These are phyloP conservation scores for Ceratonia siliqua DNA, from an alignment of 306 rosid genomes.

Conservation along the genomic window DNA sequence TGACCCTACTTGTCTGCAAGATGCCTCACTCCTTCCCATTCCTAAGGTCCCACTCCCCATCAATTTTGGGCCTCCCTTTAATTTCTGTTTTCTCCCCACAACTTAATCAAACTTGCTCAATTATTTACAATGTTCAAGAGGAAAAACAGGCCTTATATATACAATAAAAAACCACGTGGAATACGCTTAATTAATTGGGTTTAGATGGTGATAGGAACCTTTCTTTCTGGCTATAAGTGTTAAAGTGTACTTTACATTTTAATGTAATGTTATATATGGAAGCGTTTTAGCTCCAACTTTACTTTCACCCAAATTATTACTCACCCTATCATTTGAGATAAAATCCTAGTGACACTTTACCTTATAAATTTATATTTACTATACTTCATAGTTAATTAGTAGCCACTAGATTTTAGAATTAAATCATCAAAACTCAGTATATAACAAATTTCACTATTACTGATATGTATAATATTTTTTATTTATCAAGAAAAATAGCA, in stretches of 20 bases:
- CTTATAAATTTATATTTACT: background rate
- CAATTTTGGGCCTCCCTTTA: slow-evolving; percentile 15
- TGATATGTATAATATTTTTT: too few species aligned
- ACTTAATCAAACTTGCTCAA: too few species aligned
- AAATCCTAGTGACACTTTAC: background rate
- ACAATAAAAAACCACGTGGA: too few species aligned
- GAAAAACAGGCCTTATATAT: too few species aligned
- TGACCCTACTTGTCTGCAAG: slow-evolving; percentile 59
- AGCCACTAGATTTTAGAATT: background rate
- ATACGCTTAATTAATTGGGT: too few species aligned
- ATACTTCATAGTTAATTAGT: background rate
- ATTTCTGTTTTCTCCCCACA: slow-evolving; percentile 19
- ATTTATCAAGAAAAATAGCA: too few species aligned
- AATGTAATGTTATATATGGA: too few species aligned
- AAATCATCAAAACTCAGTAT: background rate
- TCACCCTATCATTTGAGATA: slow-evolving; percentile 7
- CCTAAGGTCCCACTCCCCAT: slow-evolving; percentile 49
- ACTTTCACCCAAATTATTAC: background rate
- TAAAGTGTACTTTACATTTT: too few species aligned
- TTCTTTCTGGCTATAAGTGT: too few species aligned
- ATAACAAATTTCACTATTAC: background rate
- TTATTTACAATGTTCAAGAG: too few species aligned
- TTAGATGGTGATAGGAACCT: too few species aligned
- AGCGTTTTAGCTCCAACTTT: background rate
- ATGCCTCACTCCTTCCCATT: slow-evolving; percentile 47